These are phyloP conservation scores for Solidago caesia DNA, from an alignment of 129 eudicot genomes.

Conservation along the genomic window DNA sequence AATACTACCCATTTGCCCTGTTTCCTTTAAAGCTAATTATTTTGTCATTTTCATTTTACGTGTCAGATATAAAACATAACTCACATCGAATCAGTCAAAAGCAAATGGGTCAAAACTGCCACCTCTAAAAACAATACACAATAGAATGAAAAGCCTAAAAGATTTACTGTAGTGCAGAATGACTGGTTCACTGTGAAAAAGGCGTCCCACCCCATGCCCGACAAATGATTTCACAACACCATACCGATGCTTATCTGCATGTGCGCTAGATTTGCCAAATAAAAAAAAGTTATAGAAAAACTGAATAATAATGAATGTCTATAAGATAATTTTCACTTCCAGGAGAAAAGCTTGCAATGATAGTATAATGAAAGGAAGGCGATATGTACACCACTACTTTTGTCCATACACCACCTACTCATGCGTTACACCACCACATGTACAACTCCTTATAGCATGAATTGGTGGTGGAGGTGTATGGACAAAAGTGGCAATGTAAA, in stretches of 20 bases:
- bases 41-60: background rate
- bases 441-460: no score
- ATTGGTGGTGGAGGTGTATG: no score
- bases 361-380: background rate
- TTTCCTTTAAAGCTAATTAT: background rate
- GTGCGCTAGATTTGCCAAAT: constrained; percentile 40
- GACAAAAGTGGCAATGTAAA: no score
- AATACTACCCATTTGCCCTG: no score
- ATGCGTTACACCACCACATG: no score
- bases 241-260: constrained; percentile 71
- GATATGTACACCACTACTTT: no score
- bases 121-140: background rate
- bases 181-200: constrained; percentile 85
- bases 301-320: background rate
- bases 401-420: no score
- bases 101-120: background rate
- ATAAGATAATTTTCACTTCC: background rate
- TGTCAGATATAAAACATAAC: background rate
- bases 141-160: constrained; percentile 1
- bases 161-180: constrained; percentile 75
- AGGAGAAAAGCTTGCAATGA: background rate
- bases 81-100: background rate
- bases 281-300: background rate
- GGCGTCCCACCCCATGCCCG: constrained; percentile 92
- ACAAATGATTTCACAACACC: constrained; percentile 86